Evolutionary conservation across 495 filamentous ascomycete species (phyloP), one percentile per base, ranked within the genome.

Genomic region (Aspergillus conjunctus): DNA sequence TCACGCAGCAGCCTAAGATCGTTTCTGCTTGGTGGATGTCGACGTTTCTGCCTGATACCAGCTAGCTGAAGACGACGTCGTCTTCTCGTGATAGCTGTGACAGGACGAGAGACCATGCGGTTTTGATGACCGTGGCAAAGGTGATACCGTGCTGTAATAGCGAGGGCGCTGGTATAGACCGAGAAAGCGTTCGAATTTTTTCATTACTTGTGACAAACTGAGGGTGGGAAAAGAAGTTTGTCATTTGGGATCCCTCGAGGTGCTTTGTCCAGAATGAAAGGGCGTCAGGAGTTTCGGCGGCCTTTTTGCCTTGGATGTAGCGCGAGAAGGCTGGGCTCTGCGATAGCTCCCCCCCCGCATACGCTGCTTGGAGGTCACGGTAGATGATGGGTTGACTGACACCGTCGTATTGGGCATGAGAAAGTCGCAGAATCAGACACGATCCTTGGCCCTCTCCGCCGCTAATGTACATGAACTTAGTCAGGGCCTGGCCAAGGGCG

Each of bases 401-500:
- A 15, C 51, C 51, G 32, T 54, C 51, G n/a, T 54, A 54, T 20
- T 54, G 51, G 4, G 51, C 51, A 20, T 54, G 51, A 11, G 22
- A 37, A n/a, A 54, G 5, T 5, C 51, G 51, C 7, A 54, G 4
- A 7, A 54, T n/a, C 22, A 54, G 31, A 6, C 26, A 10, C 7
- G 5, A n/a, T 7, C 7, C 43, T 45, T 45, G 7, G 43, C 75
- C 73, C 18, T 58, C 21, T 37, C 33, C 33, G 12, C 33, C 33
- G n/a, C n/a, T n/a, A n/a, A n/a, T n/a, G n/a, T n/a, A n/a, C n/a
- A n/a, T n/a, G n/a, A n/a, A n/a, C n/a, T n/a, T n/a, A n/a, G n/a
- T n/a, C n/a, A n/a, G n/a, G n/a, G n/a, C n/a, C n/a, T n/a, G n/a
- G n/a, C n/a, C n/a, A n/a, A n/a, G n/a, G n/a, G n/a, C n/a, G n/a